Conservation (phyloP, 371 early-diverging fungal genomes). For the Rhizopus microsporus region DNA sequence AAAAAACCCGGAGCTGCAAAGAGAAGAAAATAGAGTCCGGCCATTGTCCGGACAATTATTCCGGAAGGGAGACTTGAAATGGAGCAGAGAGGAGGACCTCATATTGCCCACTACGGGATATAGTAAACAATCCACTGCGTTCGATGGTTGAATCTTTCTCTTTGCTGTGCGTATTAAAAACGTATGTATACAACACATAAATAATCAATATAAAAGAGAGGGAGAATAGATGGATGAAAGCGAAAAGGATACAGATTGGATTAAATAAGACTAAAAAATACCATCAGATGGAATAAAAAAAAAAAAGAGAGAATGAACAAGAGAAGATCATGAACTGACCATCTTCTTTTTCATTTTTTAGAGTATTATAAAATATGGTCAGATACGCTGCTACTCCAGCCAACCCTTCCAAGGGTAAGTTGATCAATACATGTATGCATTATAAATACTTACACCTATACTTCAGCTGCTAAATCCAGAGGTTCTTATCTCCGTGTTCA, state of each 20-base stretch:
- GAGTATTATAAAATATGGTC: slow-evolving; percentile 19
- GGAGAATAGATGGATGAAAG: too few relatives aligned
- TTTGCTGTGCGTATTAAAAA: slow-evolving; percentile 31
- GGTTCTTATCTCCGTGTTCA: slow-evolving; percentile 21
- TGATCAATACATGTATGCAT: background rate
- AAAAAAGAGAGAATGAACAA: background rate
- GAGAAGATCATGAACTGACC: background rate
- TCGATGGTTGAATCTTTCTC: slow-evolving; percentile 14
- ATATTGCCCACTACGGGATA: too few relatives aligned
- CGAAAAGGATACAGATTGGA: background rate
- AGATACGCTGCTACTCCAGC: slow-evolving; percentile 32
- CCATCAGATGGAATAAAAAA: background rate
- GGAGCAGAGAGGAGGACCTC: too few relatives aligned
- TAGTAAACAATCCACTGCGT: too few relatives aligned
- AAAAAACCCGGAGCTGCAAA: background rate
- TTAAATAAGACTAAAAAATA: background rate
- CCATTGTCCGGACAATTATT: too few relatives aligned
- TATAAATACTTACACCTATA: background rate
- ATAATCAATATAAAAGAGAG: too few relatives aligned
- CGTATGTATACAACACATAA: slow-evolving; percentile 6
- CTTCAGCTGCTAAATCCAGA: slow-evolving; percentile 20
- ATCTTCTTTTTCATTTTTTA: background rate
- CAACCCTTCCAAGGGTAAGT: slow-evolving; percentile 27
- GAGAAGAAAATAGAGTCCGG: too few relatives aligned
- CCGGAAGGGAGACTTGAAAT: too few relatives aligned